These are phyloP conservation scores for Aspergillus avenaceus DNA, from an alignment of 495 filamentous ascomycete species.

Conservation along the genomic window DNA sequence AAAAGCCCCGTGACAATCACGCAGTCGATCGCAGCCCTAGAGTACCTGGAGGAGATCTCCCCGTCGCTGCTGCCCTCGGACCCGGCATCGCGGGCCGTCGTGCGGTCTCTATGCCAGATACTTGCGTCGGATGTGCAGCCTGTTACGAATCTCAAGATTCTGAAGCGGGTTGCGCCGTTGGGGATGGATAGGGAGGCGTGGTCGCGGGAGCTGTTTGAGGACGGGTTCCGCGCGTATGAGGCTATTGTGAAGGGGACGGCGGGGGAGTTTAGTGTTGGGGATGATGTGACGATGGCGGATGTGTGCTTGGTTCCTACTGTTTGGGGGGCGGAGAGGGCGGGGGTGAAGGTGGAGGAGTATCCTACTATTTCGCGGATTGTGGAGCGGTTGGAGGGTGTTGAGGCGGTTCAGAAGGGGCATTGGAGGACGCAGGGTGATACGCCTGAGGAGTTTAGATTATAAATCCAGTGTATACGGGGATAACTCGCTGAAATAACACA, in stretches of 20 bases:
- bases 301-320: slow-evolving; percentile 48
- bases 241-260: slow-evolving; percentile 23
- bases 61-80: slow-evolving; percentile 27
- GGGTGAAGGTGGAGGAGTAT: slow-evolving; percentile 39
- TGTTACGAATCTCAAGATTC: slow-evolving; percentile 43
- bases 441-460: slow-evolving; percentile 45
- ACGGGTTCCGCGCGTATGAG: slow-evolving; percentile 49
- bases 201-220: slow-evolving; percentile 36
- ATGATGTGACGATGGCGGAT: slow-evolving; percentile 49
- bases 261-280: slow-evolving; percentile 47
- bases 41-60: slow-evolving; percentile 50
- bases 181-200: slow-evolving; percentile 32
- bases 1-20: slow-evolving; percentile 31
- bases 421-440: slow-evolving; percentile 47
- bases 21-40: slow-evolving; percentile 50
- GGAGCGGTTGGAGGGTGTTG: slow-evolving; percentile 29
- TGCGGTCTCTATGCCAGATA: slow-evolving; percentile 41
- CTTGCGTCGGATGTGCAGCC: slow-evolving; percentile 48
- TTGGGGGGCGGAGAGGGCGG: slow-evolving; percentile 46
- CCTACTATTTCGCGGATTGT: slow-evolving; percentile 37
- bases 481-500: too few relatives aligned
- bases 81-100: slow-evolving; percentile 28
- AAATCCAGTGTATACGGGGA: too few relatives aligned
- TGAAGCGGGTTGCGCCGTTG: slow-evolving; percentile 37
- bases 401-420: slow-evolving; percentile 38